These are phyloP conservation scores for Leccinum boreale DNA, from an alignment of 768 basidiomycete species.

Conservation along the genomic window DNA sequence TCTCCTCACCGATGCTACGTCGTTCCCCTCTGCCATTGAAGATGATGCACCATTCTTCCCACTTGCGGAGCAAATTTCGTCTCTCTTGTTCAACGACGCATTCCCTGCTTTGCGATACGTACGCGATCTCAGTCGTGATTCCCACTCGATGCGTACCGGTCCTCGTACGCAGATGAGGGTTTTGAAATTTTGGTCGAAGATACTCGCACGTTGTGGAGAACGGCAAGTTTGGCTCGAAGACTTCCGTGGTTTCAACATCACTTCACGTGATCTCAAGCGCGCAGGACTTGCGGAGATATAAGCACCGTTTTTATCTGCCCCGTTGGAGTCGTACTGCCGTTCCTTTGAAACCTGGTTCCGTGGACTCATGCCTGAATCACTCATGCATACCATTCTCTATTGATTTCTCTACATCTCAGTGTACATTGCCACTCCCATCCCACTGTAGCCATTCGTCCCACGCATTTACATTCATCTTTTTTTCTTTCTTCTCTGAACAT, in stretches of 20 bases:
- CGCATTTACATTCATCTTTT: conserved; percentile 21
- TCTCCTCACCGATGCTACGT: conserved; percentile 43
- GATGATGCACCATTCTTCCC: conserved; percentile 58
- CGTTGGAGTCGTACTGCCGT: neutral
- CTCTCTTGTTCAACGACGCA: conserved; percentile 52
- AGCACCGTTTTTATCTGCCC: neutral
- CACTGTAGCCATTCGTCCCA: conserved; percentile 30
- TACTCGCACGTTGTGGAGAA: conserved; percentile 48
- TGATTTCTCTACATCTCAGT: conserved; percentile 18
- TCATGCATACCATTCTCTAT: conserved; percentile 21
- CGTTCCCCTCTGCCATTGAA: conserved; percentile 31
- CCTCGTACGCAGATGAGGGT: conserved; percentile 33
- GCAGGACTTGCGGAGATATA: conserved; percentile 27
- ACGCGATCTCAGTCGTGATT: conserved; percentile 61
- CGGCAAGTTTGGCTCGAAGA: conserved; percentile 65
- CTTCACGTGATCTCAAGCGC: conserved; percentile 39
- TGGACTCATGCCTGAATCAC: conserved; percentile 6
- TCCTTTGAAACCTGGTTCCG: neutral
- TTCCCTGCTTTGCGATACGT: conserved; percentile 62
- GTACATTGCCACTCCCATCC: conserved; percentile 29
- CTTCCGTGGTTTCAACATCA: conserved; percentile 57
- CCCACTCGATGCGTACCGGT: conserved; percentile 48
- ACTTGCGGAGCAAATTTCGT: conserved; percentile 62
- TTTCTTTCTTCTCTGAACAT: neutral
- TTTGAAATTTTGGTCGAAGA: conserved; percentile 48